Base-by-base conservation (phyloP, 2,329 filamentous ascomycete species). In the Boeremia lycopersici region DNA sequence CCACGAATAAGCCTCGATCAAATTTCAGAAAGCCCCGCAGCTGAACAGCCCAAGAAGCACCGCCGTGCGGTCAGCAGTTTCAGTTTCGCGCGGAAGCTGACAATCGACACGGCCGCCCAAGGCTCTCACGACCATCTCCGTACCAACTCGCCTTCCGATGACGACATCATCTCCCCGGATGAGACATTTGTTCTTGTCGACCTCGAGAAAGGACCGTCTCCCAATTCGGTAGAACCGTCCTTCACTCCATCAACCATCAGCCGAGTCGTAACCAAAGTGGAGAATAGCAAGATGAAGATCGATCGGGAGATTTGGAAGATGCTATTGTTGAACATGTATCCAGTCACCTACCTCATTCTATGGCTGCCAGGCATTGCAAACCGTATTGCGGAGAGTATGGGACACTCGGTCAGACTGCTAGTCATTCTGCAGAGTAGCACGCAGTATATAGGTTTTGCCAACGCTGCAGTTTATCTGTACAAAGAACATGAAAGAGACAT, bases 241-340 rank as follows among this genome's bases (percentile, higher is more conserved):
- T 2, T 17, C 23, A 17, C 40, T 13, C n/a, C 28, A 3, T 10
- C 26, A 1, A 29, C 40, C 13, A 1, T 19, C 31, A 41, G 30
- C 23, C 40, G 42, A 11, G 31, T 36, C 9, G 15, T 33, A 34
- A 52, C 49, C 26, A 43, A 17, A 0, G 34, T 36, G 26, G 39
- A 48, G 15, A 17, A 17, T 2, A 23, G 19, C 23, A 35, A 40
- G 43, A 41, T 4, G 13, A 49, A 17, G 29, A 43, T 63, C 12
- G 62, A 63, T 38, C 53, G 60, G 9, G 64, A 69, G 29, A 59
- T 69, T 26, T 62, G 59, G 49, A 59, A 53, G 17, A 73, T 72
- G 67, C 46, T 73, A 15, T 55, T 73, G 0, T 54, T 74, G 4
- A 74, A 73, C 43, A 68, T 69, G 7, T 74, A 74, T 36, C 71